A percentile compares a stretch with the other conserved stretches of the same genome.
Conservation (phyloP, 257 asterid species). For the Perilla frutescens region DNA sequence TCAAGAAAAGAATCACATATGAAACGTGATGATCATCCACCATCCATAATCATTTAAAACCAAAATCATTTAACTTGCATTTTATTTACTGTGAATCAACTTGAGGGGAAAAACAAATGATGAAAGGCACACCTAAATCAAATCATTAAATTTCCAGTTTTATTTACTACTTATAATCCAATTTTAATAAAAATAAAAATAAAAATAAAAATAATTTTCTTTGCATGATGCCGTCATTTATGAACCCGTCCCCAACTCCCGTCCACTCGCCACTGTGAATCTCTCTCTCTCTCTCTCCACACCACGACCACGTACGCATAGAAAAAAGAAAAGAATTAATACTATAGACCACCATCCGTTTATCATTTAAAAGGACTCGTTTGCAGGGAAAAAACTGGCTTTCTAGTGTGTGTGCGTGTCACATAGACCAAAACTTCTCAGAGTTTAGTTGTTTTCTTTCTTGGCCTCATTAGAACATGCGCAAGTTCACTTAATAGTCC, state of each 20-base stretch:
- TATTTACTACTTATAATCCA: background rate
- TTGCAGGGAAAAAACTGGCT: conserved; percentile 22
- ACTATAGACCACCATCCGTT: conserved; percentile 25
- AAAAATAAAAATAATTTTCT: conserved; percentile 4
- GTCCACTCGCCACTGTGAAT: conserved; percentile 34
- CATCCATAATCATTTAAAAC: conserved; percentile 31
- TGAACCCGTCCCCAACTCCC: conserved; percentile 33
- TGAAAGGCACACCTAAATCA: conserved; percentile 36
- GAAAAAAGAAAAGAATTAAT: background rate
- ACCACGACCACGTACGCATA: background rate
- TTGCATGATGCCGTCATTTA: conserved; percentile 37
- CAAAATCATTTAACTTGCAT: conserved; percentile 28
- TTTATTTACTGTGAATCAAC: conserved; percentile 24
- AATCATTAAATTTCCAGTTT: conserved; percentile 47
- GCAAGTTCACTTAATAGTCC: conserved; percentile 26
- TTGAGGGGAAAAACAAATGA: conserved; percentile 32
- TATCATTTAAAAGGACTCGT: conserved; percentile 11
- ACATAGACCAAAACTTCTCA: conserved; percentile 31
- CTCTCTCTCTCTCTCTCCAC: background rate
- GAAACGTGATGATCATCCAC: conserved; percentile 31
- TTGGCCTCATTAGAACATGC: conserved; percentile 55
- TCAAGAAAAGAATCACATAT: conserved; percentile 5
- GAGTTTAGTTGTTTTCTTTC: conserved; percentile 48
- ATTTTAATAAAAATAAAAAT: conserved; percentile 46
- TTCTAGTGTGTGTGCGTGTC: conserved; percentile 21